Conservation (phyloP, 2,329 filamentous ascomycete genomes). For the Elsinoe necatrix region DNA sequence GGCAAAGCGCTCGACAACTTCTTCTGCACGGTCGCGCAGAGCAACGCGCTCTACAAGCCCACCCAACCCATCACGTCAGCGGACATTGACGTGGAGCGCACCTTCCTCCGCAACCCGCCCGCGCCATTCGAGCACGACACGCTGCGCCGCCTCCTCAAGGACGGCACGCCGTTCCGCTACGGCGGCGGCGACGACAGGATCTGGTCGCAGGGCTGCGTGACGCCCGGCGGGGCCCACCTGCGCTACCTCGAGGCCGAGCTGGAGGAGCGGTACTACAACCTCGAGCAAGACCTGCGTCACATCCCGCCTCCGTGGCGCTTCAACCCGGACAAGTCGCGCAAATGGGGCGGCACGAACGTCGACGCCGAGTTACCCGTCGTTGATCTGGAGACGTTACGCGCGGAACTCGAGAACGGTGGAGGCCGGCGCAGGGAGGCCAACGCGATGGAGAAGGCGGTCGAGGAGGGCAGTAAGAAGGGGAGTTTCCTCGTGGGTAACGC, state of each 20-base stretch:
- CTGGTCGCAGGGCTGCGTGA: slow-evolving; percentile 57
- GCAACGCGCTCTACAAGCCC: slow-evolving; percentile 25
- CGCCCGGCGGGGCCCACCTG: slow-evolving; percentile 68
- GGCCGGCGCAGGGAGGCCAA: slow-evolving; percentile 24
- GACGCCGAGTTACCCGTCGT: slow-evolving; percentile 26
- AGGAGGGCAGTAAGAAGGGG: slow-evolving; percentile 31
- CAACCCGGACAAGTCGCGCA: slow-evolving; percentile 25
- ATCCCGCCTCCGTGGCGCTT: slow-evolving; percentile 26
- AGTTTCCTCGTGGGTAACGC: slow-evolving; percentile 32
- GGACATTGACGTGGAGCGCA: slow-evolving; percentile 14
- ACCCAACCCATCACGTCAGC: slow-evolving; percentile 19
- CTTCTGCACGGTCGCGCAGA: slow-evolving; percentile 25
- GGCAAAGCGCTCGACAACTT: slow-evolving; percentile 28
- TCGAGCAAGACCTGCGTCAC: slow-evolving; percentile 52
- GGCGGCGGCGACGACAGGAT: slow-evolving; percentile 36
- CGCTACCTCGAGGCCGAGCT: slow-evolving; percentile 60
- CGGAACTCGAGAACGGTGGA: slow-evolving; percentile 24
- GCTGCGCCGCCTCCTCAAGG: slow-evolving; percentile 42
- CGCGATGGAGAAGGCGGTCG: slow-evolving; percentile 33
- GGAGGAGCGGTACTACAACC: slow-evolving; percentile 59
- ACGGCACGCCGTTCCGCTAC: slow-evolving; percentile 45
- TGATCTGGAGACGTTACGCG: slow-evolving; percentile 27
- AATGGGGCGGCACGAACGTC: slow-evolving; percentile 10
- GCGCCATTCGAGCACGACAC: slow-evolving; percentile 32
- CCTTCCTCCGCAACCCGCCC: slow-evolving; percentile 25